Conservation (phyloP, 768 basidiomycete species). For the Amanita thiersii region DNA sequence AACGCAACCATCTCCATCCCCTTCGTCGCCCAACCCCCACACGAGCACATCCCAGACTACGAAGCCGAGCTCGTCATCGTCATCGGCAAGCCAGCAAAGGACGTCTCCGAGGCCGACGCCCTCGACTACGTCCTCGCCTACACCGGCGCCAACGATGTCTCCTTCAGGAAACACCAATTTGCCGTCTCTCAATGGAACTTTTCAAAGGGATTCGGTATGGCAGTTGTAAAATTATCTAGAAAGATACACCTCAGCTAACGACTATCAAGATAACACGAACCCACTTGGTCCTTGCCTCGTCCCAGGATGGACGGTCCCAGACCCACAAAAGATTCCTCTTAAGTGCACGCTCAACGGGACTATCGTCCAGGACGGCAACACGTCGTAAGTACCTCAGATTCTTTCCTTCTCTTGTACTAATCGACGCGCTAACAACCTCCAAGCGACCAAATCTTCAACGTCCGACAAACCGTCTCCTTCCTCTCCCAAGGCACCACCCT, state of each 20-base stretch:
- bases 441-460: constrained; percentile 80
- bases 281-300: constrained; percentile 82
- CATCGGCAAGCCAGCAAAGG: constrained; percentile 73
- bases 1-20: constrained; percentile 60
- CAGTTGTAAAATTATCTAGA: background rate
- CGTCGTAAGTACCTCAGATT: constrained; percentile 43
- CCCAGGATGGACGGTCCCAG: constrained; percentile 48
- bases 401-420: background rate
- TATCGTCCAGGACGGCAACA: constrained; percentile 67
- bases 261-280: constrained; percentile 50
- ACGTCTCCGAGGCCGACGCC: constrained; percentile 75
- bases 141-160: constrained; percentile 76
- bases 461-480: constrained; percentile 70
- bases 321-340: constrained; percentile 59
- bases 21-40: constrained; percentile 56
- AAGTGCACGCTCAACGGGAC: constrained; percentile 61
- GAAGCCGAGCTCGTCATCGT: constrained; percentile 79
- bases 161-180: constrained; percentile 78
- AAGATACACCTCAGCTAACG: background rate
- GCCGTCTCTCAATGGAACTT: constrained; percentile 82
- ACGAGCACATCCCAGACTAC: constrained; percentile 71
- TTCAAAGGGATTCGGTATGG: constrained; percentile 77
- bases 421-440: constrained; percentile 2
- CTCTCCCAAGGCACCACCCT: constrained; percentile 83
- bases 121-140: constrained; percentile 84